Conservation (phyloP, 495 filamentous ascomycete genomes). For the Durotheca rogersii region DNA sequence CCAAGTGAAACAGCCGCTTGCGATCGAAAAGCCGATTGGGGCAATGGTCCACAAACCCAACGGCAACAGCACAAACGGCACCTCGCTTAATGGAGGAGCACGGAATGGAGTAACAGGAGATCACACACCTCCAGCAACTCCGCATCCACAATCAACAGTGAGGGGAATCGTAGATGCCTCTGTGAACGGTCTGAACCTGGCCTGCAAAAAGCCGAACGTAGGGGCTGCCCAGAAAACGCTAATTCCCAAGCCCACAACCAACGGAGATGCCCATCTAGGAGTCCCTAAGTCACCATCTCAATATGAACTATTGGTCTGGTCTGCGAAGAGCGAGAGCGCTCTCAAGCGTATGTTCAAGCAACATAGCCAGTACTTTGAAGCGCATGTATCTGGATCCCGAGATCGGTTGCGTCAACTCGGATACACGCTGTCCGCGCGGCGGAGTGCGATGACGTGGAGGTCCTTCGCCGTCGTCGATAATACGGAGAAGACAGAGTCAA, state of each 20-base stretch:
- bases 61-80: background rate
- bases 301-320: constrained; percentile 17
- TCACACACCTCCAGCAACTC: background rate
- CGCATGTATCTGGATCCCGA: background rate
- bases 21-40: too few species aligned
- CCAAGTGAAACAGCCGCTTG: background rate
- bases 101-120: constrained; percentile 9
- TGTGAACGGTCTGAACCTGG: too few species aligned
- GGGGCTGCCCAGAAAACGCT: background rate
- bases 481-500: background rate
- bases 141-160: background rate
- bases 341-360: constrained; percentile 12
- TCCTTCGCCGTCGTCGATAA: constrained; percentile 31
- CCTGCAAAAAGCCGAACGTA: too few species aligned
- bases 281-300: background rate
- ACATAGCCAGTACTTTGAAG: constrained; percentile 9
- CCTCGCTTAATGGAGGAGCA: too few species aligned
- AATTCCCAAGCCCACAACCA: background rate
- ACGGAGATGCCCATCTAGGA: background rate
- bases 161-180: background rate
- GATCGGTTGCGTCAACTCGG: constrained; percentile 21
- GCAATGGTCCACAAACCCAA: background rate
- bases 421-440: constrained; percentile 32
- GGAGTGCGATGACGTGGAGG: constrained; percentile 29
- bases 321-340: constrained; percentile 11